phyloP scores from a whole-genome alignment of 2,329 filamentous ascomycete genomes.

The Penicillium sp. region DNA sequence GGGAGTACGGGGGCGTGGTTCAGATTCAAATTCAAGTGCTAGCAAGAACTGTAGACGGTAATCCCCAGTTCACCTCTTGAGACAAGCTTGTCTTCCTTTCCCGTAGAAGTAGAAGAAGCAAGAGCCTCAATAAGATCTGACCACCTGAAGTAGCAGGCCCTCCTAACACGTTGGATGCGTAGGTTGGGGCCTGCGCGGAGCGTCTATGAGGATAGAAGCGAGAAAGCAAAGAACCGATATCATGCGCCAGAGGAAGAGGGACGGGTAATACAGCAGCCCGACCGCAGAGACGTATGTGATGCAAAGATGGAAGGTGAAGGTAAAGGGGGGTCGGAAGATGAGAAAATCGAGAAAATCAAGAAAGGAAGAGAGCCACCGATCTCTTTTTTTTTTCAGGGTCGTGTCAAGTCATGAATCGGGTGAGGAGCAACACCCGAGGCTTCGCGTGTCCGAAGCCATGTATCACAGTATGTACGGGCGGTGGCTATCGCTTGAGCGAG shows the following conservation, averaged over 20 bases:
- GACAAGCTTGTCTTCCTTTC: not conserved
- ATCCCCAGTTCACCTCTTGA: not conserved
- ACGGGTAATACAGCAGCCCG: conserved; percentile 12
- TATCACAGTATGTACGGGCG: conserved; percentile 8
- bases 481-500: conserved; percentile 57
- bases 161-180: not conserved
- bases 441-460: conserved; percentile 3
- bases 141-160: not conserved
- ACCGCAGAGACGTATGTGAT: conserved; percentile 11
- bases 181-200: not conserved
- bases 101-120: not conserved
- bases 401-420: conserved; percentile 23
- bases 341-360: conserved; percentile 1
- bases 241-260: not conserved
- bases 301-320: conserved; percentile 3
- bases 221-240: conserved; percentile 3
- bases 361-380: conserved; percentile 20
- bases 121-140: conserved; percentile 1
- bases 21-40: conserved; percentile 8
- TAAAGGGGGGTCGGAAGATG: not conserved
- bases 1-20: conserved; percentile 6
- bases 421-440: conserved; percentile 5
- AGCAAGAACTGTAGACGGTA: conserved; percentile 3
- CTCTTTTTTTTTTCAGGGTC: conserved; percentile 19
- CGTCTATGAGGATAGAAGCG: conserved; percentile 13